Percentiles rank a stretch among this genome's conserved stretches.
phyloP scores from a whole-genome alignment of 352 stramenopile species.

The Phytophthora litchii region DNA sequence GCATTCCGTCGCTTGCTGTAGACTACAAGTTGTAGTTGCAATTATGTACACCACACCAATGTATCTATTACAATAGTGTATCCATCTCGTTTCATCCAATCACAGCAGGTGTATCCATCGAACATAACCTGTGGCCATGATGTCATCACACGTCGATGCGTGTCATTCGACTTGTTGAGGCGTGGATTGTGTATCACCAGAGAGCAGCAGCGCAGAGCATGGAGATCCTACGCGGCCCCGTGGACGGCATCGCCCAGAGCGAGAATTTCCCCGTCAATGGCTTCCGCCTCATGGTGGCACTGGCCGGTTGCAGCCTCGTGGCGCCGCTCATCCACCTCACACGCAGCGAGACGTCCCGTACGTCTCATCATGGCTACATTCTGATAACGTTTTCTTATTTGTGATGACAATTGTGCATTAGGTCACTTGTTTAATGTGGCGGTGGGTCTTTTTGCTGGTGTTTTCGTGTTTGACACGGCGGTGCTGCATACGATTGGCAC shows the following conservation, averaged over 20 bases:
- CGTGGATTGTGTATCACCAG: slow-evolving; percentile 27
- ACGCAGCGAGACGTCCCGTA: slow-evolving; percentile 65
- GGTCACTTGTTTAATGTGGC: slow-evolving; percentile 78
- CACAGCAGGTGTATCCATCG: slow-evolving; percentile 1
- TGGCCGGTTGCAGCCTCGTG: slow-evolving; percentile 66
- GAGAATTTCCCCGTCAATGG: slow-evolving; percentile 79
- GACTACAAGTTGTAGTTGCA: slow-evolving; percentile 14
- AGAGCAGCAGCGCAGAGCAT: slow-evolving; percentile 35
- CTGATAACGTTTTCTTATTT: slow-evolving; percentile 2
- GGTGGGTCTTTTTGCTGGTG: slow-evolving; percentile 61
- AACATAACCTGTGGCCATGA: slow-evolving; percentile 27
- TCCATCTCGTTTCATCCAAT: slow-evolving; percentile 42
- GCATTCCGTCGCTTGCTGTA: slow-evolving; percentile 48
- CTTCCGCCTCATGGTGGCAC: slow-evolving; percentile 80
- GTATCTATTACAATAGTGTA: slow-evolving; percentile 2
- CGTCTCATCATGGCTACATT: slow-evolving; percentile 15
- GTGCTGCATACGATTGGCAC: slow-evolving; percentile 78
- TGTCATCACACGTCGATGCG: slow-evolving; percentile 15
- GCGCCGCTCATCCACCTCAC: slow-evolving; percentile 71
- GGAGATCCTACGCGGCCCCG: slow-evolving; percentile 64
- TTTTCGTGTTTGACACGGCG: slow-evolving; percentile 84
- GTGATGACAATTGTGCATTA: slow-evolving; percentile 23
- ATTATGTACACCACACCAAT: slow-evolving; percentile 17
- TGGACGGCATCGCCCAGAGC: slow-evolving; percentile 68
- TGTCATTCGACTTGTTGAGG: slow-evolving; percentile 22